A percentile compares a stretch with the other conserved stretches of the same genome.
phyloP scores from a whole-genome alignment of 352 stramenopile species.

The Phytophthora pinifolia region DNA sequence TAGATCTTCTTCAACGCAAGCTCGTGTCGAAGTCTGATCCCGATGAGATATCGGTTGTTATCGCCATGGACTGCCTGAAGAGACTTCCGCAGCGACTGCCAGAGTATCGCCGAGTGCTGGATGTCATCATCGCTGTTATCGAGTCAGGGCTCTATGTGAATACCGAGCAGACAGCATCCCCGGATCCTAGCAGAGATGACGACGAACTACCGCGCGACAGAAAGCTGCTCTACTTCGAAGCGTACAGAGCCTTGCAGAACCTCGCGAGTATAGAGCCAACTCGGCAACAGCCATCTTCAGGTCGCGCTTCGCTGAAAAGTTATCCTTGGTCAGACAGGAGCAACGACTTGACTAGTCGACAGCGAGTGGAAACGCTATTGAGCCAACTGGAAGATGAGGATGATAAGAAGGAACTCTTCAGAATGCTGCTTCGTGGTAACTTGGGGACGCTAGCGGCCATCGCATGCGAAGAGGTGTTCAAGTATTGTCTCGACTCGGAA shows the following conservation, averaged over 20 bases:
- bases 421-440: slow-evolving; percentile 36
- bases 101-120: slow-evolving; percentile 60
- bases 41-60: slow-evolving; percentile 51
- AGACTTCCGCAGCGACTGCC: slow-evolving; percentile 55
- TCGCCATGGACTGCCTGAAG: slow-evolving; percentile 74
- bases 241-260: slow-evolving; percentile 27
- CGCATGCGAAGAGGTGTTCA: slow-evolving; percentile 35
- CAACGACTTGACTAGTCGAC: slow-evolving; percentile 17
- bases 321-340: slow-evolving; percentile 13
- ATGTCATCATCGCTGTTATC: slow-evolving; percentile 51
- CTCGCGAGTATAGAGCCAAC: slow-evolving; percentile 3
- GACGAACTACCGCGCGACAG: slow-evolving; percentile 5
- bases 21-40: slow-evolving; percentile 46
- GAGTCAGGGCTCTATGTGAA: slow-evolving; percentile 49
- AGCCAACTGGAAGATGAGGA: slow-evolving; percentile 26
- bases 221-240: slow-evolving; percentile 53
- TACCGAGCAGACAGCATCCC: neutral
- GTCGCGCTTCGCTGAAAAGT: slow-evolving; percentile 10
- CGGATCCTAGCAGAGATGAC: slow-evolving; percentile 10
- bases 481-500: slow-evolving; percentile 35
- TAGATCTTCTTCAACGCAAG: slow-evolving; percentile 64
- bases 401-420: slow-evolving; percentile 46
- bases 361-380: slow-evolving; percentile 39
- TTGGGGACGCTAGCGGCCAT: slow-evolving; percentile 27
- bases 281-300: neutral